These are phyloP conservation scores for Sorghum bicolor DNA, from an alignment of 176 grass and related monocot species.

Conservation along the genomic window DNA sequence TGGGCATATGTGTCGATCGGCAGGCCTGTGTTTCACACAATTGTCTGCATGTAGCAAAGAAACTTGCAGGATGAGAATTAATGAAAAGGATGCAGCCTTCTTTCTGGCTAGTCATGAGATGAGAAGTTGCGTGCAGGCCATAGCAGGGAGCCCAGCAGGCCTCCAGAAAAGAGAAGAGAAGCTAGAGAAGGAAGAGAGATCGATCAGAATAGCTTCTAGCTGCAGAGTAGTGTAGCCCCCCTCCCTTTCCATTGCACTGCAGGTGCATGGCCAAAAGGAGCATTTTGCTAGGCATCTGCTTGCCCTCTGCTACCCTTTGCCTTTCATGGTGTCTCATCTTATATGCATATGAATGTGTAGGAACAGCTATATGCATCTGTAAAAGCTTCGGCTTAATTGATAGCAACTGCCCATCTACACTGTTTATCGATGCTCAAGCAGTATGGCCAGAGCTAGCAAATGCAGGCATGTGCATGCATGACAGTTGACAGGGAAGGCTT, in stretches of 20 bases:
- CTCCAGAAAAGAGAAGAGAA: conserved; percentile 3
- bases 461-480: neutral
- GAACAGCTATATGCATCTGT: conserved; percentile 2
- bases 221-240: neutral
- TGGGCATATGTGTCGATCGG: conserved; percentile 23
- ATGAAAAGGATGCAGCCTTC: conserved; percentile 34
- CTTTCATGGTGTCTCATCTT: conserved; percentile 31
- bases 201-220: neutral
- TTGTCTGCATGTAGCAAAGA: conserved; percentile 18
- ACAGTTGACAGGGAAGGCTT: too few species aligned
- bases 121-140: conserved; percentile 35
- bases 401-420: neutral
- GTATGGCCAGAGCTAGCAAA: neutral
- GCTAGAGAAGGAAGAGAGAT: neutral
- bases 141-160: conserved; percentile 4
- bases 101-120: conserved; percentile 30
- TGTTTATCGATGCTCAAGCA: neutral
- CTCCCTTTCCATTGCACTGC: conserved; percentile 19
- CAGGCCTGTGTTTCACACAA: conserved; percentile 15
- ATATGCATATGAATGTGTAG: conserved; percentile 27
- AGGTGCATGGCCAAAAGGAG: conserved; percentile 36
- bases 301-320: conserved; percentile 10
- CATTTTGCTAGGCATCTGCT: conserved; percentile 29
- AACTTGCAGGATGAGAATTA: conserved; percentile 35
- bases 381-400: neutral